Evolutionary conservation across 1,284 basidiomycete species (phyloP).

Genomic region (Puccinia polysora): DNA sequence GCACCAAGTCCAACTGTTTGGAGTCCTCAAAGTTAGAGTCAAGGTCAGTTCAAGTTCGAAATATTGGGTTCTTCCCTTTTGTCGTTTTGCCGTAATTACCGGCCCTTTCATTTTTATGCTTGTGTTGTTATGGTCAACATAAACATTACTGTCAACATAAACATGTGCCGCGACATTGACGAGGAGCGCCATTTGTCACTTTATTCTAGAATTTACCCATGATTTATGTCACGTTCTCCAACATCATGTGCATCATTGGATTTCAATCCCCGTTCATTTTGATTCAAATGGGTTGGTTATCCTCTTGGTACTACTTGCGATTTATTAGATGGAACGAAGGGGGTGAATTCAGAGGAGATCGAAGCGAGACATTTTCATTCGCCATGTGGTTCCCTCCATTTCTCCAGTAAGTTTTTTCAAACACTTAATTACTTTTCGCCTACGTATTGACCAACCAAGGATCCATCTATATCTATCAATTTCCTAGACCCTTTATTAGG

Average conservation of each 20-base stretch:
- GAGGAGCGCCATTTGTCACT: no score
- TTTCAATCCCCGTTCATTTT: constrained; percentile 90
- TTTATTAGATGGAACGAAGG: constrained; percentile 79
- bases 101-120: no score
- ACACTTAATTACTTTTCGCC: neutral
- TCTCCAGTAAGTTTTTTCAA: constrained; percentile 64
- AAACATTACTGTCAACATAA: no score
- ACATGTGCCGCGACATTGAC: no score
- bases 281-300: constrained; percentile 97
- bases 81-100: neutral
- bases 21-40: constrained; percentile 76
- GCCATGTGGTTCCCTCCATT: constrained; percentile 94
- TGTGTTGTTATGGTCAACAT: neutral
- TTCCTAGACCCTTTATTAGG: constrained; percentile 61
- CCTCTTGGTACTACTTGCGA: constrained; percentile 87
- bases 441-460: neutral
- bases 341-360: constrained; percentile 65
- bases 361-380: constrained; percentile 94
- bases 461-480: constrained; percentile 39
- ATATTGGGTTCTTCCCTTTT: constrained; percentile 11
- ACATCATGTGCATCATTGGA: constrained; percentile 77
- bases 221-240: constrained; percentile 84
- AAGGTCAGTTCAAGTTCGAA: constrained; percentile 62
- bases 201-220: constrained; percentile 72
- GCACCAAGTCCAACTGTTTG: constrained; percentile 89